Evolutionary conservation across 768 basidiomycete genomes (phyloP), one percentile per base, ranked within the genome.

Genomic region (Suillus lakei): DNA sequence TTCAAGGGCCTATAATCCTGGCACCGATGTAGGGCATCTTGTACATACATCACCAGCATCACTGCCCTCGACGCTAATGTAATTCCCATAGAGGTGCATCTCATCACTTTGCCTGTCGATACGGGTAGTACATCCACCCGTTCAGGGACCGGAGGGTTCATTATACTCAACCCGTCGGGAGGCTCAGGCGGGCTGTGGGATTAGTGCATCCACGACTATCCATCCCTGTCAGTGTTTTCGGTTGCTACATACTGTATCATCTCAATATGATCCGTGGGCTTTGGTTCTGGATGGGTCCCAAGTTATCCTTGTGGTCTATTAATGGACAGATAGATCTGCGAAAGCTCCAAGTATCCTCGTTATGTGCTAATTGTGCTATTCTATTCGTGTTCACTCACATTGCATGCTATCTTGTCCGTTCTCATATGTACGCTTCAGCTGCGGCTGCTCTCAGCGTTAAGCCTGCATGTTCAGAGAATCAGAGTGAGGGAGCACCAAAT

Each of bases 1-100:
- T 93, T 93, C 70, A 84, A 86, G 53, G 89, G 83, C 53, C 77
- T 93, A 66, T 91, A 75, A 64, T 39, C 9, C 16, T 21, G 16
- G 21, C 38, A 39, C 26, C 23, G 26, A 28, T 9, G 38, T 58
- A 26, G 38, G 26, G 26, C 38, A 58, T 38, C 5, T 28, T 39
- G 9, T 5, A 39, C 38, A 58, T 38, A 28, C 16, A 58, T 38
- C 21, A 21, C 10, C 56, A 21, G 36, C 5, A 26, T 58, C 36
- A 10, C 16, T 26, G 36, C 56, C 56, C 26, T 56, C 8, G 21
- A 38, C 9, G 16, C 38, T 58, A 39, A 58, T 28, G 16, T 39
- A 26, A 38, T 10, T 3, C 16, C 38, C 23, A 53, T 39, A 38
- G n/a, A n/a, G 36, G 23, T 41, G 34, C 9, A 36, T 38, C 54